phyloP scores from a whole-genome alignment of 2,329 filamentous ascomycete species.

The Clonostachys chloroleuca region DNA sequence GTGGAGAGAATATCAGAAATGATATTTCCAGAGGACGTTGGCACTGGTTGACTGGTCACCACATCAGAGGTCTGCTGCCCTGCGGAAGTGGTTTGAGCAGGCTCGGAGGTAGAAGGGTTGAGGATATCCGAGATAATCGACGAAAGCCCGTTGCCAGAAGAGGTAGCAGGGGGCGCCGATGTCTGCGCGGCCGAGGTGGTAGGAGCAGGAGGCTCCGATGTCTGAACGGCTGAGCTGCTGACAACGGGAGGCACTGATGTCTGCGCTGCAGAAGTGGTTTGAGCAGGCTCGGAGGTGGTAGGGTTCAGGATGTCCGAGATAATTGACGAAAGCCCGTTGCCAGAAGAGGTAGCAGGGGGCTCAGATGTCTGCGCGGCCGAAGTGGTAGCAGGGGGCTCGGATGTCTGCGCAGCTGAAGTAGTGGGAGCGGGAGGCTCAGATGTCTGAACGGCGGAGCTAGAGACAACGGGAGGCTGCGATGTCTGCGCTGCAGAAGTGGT shows the following conservation, averaged over 20 bases:
- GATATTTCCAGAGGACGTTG: too few species aligned
- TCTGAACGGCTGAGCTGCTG: not conserved
- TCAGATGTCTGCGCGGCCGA: not conserved
- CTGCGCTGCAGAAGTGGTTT: not conserved
- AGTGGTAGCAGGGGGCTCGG: not conserved
- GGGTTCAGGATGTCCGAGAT: constrained; percentile 4
- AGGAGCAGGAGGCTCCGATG: not conserved
- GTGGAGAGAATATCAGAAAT: too few species aligned
- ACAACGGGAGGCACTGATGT: not conserved
- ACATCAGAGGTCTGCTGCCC: not conserved
- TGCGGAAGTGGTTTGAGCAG: not conserved
- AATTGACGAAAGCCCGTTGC: constrained; percentile 1
- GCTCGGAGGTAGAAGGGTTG: constrained; percentile 4
- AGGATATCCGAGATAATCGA: constrained; percentile 3
- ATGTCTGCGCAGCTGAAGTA: not conserved
- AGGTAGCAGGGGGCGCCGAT: not conserved
- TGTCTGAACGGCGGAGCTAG: not conserved
- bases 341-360: not conserved
- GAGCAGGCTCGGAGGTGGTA: constrained; percentile 5
- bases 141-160: constrained; percentile 2
- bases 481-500: too few species aligned
- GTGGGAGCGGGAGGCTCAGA: not conserved
- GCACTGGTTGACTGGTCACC: not conserved
- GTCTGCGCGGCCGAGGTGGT: not conserved
- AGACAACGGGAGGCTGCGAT: not conserved